phyloP scores from a whole-genome alignment of 2,329 filamentous ascomycete species.

The Nectriaceae sp. region DNA sequence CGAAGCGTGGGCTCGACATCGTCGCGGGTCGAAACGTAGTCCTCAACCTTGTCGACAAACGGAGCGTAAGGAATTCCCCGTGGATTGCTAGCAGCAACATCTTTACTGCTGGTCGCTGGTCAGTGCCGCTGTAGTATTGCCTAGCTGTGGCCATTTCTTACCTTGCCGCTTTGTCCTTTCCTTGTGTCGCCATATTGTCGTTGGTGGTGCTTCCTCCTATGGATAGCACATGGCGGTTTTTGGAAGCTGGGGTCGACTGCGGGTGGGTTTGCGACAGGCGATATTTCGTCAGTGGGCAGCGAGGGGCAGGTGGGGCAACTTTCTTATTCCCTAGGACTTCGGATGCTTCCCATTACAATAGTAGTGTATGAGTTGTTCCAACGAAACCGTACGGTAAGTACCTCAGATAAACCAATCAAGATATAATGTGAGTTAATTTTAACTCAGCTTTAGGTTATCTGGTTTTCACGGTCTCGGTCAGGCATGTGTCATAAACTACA shows the following conservation, averaged over 20 bases:
- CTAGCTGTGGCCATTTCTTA: slow-evolving; percentile 19
- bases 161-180: slow-evolving; percentile 39
- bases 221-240: slow-evolving; percentile 20
- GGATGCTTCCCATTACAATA: no score
- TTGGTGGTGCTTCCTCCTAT: slow-evolving; percentile 21
- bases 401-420: no score
- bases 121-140: slow-evolving; percentile 8
- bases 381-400: no score
- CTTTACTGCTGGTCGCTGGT: slow-evolving; percentile 37
- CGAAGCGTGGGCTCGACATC: slow-evolving; percentile 81
- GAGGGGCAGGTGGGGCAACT: no score
- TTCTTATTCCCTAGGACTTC: no score
- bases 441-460: no score
- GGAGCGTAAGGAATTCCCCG: slow-evolving; percentile 82
- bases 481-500: no score
- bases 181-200: slow-evolving; percentile 43
- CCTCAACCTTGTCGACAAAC: slow-evolving; percentile 86
- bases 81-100: slow-evolving; percentile 67
- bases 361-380: no score
- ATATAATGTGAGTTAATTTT: no score
- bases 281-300: slow-evolving; percentile 35
- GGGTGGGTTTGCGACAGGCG: slow-evolving; percentile 29
- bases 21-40: slow-evolving; percentile 76
- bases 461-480: no score
- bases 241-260: slow-evolving; percentile 24